Evolutionary conservation across 306 rosid species (phyloP), one percentile per base, ranked within the genome.

Genomic region (Lithocarpus polystachyus): DNA sequence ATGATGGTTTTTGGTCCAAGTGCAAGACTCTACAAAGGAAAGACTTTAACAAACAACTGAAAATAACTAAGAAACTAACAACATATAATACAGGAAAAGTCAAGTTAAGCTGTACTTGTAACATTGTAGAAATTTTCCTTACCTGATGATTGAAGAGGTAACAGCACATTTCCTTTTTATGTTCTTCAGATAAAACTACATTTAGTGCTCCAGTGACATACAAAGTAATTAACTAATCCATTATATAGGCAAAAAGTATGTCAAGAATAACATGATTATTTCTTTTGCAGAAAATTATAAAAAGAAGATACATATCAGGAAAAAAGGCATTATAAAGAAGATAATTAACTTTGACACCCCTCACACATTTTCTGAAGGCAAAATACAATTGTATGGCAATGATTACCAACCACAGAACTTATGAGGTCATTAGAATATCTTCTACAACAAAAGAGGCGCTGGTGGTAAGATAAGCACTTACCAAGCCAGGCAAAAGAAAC

Each of bases 401-500:
- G 10, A 31, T 33, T 33, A 33, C 70, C n/a, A 10, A 23, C 52
- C 48, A 67, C 4, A 7, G 3, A 15, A 52, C 26, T 55, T 28
- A 29, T 29, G 31, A 75, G 73, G 54, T 61, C 28, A 52, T 68
- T 28, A 73, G 74, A 74, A 76, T 61, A 43, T 19, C n/a, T 45
- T 76, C 74, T 55, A 74, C 60, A 65, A 23, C 29, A 31, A 18
- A 82, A n/a, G 54, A 64, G 75, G 72, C 6, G 15, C 60, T 19
- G 81, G 24, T 56, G 15, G 71, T 79, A 37, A 74, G 68, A 64
- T 69, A 20, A 28, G 15, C 53, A 81, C 82, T 82, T 80, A 93
- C 98, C 91, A 93, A 84, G 70, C 98, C 98, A 71, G 98, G 98
- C 85, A 91, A 6, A 60, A 93, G 95, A 90, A 93, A 93, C 98